These are phyloP conservation scores for Oryza glaberrima DNA, from an alignment of 176 grass and related monocot species.

Conservation along the genomic window DNA sequence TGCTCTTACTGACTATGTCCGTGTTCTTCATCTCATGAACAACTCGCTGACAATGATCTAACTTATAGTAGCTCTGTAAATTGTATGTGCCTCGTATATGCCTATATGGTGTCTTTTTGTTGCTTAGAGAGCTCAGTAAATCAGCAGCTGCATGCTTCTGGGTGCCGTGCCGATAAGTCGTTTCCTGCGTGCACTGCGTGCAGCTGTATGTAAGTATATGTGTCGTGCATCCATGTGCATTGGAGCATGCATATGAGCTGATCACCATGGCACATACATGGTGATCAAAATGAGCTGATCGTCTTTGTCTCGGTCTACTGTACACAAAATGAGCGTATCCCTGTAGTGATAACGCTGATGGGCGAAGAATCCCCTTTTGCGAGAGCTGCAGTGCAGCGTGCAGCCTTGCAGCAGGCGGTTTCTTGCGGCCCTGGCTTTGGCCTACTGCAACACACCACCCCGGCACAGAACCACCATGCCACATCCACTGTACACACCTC, in stretches of 20 bases:
- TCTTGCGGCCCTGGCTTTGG: slow-evolving; percentile 23
- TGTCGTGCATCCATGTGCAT: neutral
- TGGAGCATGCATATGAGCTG: neutral
- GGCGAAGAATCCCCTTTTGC: slow-evolving; percentile 8
- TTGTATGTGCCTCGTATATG: slow-evolving; percentile 50
- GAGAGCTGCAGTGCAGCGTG: neutral
- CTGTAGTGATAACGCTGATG: neutral
- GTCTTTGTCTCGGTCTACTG: neutral
- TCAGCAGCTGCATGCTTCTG: slow-evolving; percentile 1
- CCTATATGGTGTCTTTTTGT: slow-evolving; percentile 43
- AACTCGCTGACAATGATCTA: slow-evolving; percentile 24
- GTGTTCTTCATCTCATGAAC: slow-evolving; percentile 73
- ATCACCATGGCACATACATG: neutral
- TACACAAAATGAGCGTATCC: neutral
- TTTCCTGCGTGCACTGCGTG: neutral
- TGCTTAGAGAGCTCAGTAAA: slow-evolving; percentile 22
- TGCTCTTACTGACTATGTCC: slow-evolving; percentile 60
- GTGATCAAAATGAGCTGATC: neutral
- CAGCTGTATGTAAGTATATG: neutral
- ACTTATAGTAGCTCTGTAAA: slow-evolving; percentile 91
- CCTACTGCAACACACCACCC: slow-evolving; percentile 49
- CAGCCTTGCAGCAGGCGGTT: slow-evolving; percentile 41
- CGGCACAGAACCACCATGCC: neutral
- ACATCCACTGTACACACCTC: slow-evolving; percentile 4
- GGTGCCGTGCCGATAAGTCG: neutral